Conservation (phyloP, 179 eudicot genomes). For the Beta corolliflora region DNA sequence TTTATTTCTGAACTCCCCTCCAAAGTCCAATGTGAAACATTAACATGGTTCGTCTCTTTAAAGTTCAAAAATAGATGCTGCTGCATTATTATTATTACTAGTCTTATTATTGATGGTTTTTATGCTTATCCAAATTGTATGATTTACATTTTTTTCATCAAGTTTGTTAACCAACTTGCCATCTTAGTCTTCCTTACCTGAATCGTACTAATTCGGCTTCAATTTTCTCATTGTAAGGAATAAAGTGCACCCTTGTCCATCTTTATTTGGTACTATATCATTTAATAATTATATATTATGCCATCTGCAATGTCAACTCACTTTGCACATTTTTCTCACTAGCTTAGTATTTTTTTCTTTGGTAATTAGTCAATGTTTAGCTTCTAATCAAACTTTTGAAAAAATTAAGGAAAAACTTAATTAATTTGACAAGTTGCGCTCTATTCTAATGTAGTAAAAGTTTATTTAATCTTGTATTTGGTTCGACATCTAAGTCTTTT, state of each 20-base stretch:
- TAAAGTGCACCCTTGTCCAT: not conserved
- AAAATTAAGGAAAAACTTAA: too few species aligned
- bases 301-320: not conserved
- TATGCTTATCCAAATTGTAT: not conserved
- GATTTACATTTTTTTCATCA: not conserved
- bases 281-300: not conserved
- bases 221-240: constrained; percentile 3
- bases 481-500: not conserved
- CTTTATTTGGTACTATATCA: constrained; percentile 2
- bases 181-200: not conserved
- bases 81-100: too few species aligned
- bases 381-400: too few species aligned
- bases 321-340: constrained; percentile 5
- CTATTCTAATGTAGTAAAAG: not conserved
- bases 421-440: not conserved
- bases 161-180: constrained; percentile 14
- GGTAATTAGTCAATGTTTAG: not conserved
- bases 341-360: not conserved
- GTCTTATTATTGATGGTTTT: not conserved
- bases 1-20: not conserved
- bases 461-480: not conserved
- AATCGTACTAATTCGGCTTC: not conserved
- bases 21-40: constrained; percentile 5
- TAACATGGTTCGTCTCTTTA: not conserved
- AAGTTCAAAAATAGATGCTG: not conserved